Conservation (phyloP, 139 green algal species). For the Haematococcus lacustris region DNA sequence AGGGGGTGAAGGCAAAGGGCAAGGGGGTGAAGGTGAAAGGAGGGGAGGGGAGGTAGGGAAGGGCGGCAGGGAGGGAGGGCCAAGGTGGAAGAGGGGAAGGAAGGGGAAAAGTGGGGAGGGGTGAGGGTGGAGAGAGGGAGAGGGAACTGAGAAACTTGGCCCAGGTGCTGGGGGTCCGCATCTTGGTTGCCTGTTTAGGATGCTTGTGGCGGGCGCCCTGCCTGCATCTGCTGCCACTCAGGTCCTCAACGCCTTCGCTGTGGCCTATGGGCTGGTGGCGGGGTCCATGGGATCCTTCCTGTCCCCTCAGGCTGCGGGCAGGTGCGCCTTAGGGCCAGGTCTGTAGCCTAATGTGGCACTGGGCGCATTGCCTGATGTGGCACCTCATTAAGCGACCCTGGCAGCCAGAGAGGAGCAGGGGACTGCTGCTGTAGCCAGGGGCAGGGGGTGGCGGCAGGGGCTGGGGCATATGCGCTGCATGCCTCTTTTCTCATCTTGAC, state of each 20-base stretch:
- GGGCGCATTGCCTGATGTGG: background rate
- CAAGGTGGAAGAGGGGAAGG: no score
- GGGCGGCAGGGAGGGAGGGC: background rate
- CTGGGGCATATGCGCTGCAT: background rate
- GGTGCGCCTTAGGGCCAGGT: no score
- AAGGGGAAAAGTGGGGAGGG: no score
- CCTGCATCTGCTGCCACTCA: background rate
- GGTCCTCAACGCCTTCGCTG: conserved; percentile 17
- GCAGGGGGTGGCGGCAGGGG: background rate
- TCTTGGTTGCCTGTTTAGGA: background rate
- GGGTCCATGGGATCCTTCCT: conserved; percentile 50
- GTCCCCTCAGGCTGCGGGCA: conserved; percentile 52
- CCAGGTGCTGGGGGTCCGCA: no score
- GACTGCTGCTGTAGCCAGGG: no score
- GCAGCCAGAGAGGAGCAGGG: no score
- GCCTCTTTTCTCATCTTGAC: background rate
- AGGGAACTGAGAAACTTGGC: no score
- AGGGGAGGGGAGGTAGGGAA: no score
- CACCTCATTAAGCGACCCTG: background rate
- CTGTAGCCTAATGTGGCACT: no score
- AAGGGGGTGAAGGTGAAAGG: no score
- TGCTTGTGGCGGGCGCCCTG: background rate
- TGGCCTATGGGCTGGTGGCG: conserved; percentile 29
- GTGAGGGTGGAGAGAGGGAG: no score
- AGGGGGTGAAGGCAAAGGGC: background rate